phyloP scores from a whole-genome alignment of 1,139 yeast genomes.

The Debaryomyces nepalensis region DNA sequence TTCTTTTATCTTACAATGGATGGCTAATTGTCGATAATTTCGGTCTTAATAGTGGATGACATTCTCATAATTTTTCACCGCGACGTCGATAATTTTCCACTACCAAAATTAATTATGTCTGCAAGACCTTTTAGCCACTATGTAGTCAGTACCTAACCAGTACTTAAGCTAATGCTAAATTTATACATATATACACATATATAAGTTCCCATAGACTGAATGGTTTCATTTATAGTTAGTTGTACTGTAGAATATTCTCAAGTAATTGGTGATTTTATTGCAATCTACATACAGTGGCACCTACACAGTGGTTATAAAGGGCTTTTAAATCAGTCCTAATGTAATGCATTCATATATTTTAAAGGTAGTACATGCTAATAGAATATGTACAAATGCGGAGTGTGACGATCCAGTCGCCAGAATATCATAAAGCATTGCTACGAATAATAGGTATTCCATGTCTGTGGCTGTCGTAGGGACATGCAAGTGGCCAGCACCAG shows the following conservation, averaged over 20 bases:
- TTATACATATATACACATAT: no score
- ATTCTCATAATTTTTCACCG: slow-evolving; percentile 10
- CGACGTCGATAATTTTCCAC: slow-evolving; percentile 9
- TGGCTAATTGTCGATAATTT: not conserved
- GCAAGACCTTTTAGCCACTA: not conserved
- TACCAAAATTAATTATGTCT: not conserved
- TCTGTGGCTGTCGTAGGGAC: no score
- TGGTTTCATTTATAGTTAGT: no score
- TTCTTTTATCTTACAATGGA: not conserved
- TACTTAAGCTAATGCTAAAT: no score
- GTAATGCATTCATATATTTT: not conserved
- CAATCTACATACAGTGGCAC: no score
- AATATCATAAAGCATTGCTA: not conserved
- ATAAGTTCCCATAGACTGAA: no score
- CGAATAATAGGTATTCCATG: no score
- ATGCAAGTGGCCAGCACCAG: not conserved
- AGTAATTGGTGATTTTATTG: no score
- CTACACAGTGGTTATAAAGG: no score
- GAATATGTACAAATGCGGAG: slow-evolving; percentile 1
- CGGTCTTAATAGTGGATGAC: not conserved
- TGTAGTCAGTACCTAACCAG: no score
- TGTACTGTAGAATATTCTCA: no score
- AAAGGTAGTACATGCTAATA: not conserved
- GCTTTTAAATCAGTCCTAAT: not conserved
- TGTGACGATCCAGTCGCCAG: slow-evolving; percentile 3